Conservation (phyloP, 257 asterid genomes). For the Salvia miltiorrhiza region DNA sequence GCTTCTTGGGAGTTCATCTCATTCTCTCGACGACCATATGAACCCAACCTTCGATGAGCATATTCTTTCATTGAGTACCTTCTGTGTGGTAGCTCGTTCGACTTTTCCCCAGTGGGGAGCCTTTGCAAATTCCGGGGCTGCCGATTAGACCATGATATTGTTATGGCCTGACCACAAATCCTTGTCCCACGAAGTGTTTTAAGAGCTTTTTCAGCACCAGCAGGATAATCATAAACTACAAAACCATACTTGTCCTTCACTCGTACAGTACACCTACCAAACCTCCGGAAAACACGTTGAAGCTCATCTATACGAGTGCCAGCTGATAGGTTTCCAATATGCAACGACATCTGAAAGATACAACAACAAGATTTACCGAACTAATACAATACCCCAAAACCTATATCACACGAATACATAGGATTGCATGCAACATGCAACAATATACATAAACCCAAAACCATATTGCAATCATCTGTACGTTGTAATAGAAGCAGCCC, state of each 20-base stretch:
- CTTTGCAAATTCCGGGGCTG: constrained; percentile 44
- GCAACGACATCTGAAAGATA: constrained; percentile 55
- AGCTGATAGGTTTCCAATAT: constrained; percentile 60
- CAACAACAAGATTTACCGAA: neutral
- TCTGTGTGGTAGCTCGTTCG: constrained; percentile 28
- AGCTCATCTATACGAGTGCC: constrained; percentile 39
- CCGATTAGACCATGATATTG: constrained; percentile 58
- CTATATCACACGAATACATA: neutral
- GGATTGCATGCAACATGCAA: neutral
- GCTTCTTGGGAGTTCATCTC: constrained; percentile 19
- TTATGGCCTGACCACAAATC: constrained; percentile 57
- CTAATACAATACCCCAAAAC: neutral
- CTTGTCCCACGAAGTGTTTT: constrained; percentile 48
- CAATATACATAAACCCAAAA: neutral
- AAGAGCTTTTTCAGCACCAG: constrained; percentile 58
- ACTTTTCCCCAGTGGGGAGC: constrained; percentile 30
- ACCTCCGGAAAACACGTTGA: constrained; percentile 50
- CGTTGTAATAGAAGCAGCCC: neutral
- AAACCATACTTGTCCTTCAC: constrained; percentile 57
- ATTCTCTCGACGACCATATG: constrained; percentile 22
- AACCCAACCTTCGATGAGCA: constrained; percentile 19
- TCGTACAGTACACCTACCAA: constrained; percentile 51
- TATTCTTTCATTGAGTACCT: constrained; percentile 25
- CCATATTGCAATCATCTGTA: neutral
- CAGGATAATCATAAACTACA: constrained; percentile 54